Base-by-base conservation (phyloP, 2,329 filamentous ascomycete genomes). In the Ploettnerulaceae sp. region DNA sequence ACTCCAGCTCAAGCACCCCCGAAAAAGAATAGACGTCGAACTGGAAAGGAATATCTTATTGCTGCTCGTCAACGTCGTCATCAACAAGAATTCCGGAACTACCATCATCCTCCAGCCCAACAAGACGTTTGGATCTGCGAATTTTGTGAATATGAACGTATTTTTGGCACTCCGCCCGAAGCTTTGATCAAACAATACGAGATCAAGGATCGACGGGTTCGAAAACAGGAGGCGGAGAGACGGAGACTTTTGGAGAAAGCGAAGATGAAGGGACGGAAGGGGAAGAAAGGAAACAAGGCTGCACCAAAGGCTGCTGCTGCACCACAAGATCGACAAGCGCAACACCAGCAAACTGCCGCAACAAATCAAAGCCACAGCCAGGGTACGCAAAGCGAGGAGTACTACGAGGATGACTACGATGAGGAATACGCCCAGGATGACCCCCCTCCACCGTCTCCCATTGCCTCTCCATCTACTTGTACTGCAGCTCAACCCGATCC, bases 71-170 rank as follows among this genome's bases (percentile, higher is more conserved):
- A 89, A 55, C 84, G 93, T 5, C 84, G 84, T 49, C 77, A 86
- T 36, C 77, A 87, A 60, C 86, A 93, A 51, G 79, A 86, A 58
- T 84, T 86, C 54, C 76, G 79, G 47, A 94, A 93, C 64, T 80
- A 79, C 52, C 81, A 86, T 58, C 82, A 86, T 59, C 84, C 86
- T 1, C 85, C 86, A 0, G 71, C 68, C 14, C 64, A 71, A 1
- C 84, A 88, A 55, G 87, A 95, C 51, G 77, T 89, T 40, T 97
- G 90, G 87, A 89, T 97, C 36, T 98, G 93, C 68, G 88, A 96
- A 61, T 97, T 97, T 64, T 98, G 93, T 71, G 93, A 98, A 66
- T 98, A 96, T 63, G 91, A 97, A 67, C 81, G 81, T 42, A 96
- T 98, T 39, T 97, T 95, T 64, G 91, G 91, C n/a, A 76, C 76